These are phyloP conservation scores for Quercus aquifolioides DNA, from an alignment of 306 rosid species.

Conservation along the genomic window DNA sequence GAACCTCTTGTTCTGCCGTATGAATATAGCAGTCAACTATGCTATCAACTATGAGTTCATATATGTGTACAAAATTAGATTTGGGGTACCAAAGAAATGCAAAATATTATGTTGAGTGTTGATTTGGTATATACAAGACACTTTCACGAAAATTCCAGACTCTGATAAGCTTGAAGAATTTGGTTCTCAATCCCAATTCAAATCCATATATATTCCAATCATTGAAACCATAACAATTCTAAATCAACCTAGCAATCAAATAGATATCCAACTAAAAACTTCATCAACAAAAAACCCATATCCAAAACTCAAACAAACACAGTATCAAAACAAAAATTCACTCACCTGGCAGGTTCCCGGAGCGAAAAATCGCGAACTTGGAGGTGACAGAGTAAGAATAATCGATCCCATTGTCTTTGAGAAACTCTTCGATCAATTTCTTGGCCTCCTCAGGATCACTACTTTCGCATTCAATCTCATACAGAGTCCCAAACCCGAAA, in stretches of 20 bases:
- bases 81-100: no score
- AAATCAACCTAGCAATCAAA: background rate
- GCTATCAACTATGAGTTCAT: no score
- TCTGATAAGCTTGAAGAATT: no score
- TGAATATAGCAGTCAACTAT: no score
- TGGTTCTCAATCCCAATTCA: background rate
- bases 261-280: background rate
- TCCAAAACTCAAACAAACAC: background rate
- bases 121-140: background rate
- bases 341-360: constrained; percentile 37
- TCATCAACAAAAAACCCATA: background rate
- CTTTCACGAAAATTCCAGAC: no score
- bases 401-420: constrained; percentile 60
- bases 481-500: constrained; percentile 66
- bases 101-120: background rate
- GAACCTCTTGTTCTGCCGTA: no score
- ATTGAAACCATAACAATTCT: background rate
- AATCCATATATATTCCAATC: background rate
- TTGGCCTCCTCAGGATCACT: constrained; percentile 69
- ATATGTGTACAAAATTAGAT: no score
- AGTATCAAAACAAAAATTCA: background rate
- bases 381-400: constrained; percentile 60
- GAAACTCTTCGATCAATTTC: constrained; percentile 53
- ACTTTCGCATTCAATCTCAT: constrained; percentile 91
- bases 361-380: constrained; percentile 65